Percentiles rank a stretch among this genome's conserved stretches.
Conservation (phyloP, 129 eudicot genomes). For the Erigeron canadensis region DNA sequence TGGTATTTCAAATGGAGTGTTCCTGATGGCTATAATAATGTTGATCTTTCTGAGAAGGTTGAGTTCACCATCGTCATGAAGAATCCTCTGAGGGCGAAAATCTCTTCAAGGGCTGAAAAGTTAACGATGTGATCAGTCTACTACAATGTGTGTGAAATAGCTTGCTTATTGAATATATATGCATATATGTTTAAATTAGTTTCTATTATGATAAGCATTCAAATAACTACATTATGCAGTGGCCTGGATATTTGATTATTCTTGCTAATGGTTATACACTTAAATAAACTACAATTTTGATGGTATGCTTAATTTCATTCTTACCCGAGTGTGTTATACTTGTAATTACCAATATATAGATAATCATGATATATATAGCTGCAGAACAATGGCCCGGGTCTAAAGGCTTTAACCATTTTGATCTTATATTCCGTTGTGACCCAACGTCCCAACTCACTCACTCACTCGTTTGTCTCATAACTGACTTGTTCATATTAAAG, state of each 20-base stretch:
- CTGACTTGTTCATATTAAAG: too few relatives aligned
- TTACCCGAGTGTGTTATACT: too few relatives aligned
- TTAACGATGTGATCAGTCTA: neutral
- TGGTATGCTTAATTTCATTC: too few relatives aligned
- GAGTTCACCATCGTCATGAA: constrained; percentile 50
- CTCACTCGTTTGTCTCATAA: too few relatives aligned
- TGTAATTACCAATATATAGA: neutral
- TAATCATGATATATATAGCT: neutral
- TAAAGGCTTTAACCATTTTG: neutral
- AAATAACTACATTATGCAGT: too few relatives aligned
- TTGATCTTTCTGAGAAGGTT: constrained; percentile 41
- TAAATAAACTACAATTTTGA: too few relatives aligned
- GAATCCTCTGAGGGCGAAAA: constrained; percentile 34
- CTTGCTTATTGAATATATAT: neutral
- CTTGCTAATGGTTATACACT: too few relatives aligned
- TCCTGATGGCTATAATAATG: constrained; percentile 19
- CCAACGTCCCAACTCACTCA: too few relatives aligned
- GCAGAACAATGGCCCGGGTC: neutral
- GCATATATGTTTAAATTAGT: too few relatives aligned
- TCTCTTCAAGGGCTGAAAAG: constrained; percentile 22
- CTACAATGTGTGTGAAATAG: constrained; percentile 1
- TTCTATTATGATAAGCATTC: too few relatives aligned
- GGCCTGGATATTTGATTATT: too few relatives aligned
- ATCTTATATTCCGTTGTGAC: too few relatives aligned
- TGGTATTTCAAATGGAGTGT: constrained; percentile 45